Conservation (phyloP, 1,284 basidiomycete species). For the Ustanciosporium gigantosporum region DNA sequence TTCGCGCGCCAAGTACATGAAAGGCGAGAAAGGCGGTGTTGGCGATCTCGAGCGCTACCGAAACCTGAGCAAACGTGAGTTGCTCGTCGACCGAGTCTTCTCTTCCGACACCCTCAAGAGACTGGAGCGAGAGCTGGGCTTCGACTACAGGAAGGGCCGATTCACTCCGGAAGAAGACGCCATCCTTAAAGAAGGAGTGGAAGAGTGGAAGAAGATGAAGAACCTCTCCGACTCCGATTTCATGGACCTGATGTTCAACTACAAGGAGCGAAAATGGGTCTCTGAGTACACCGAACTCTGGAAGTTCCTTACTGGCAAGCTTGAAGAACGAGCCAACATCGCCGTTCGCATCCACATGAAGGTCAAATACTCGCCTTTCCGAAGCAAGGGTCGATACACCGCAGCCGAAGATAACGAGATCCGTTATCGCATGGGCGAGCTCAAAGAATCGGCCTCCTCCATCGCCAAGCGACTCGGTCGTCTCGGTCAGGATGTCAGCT, state of each 20-base stretch:
- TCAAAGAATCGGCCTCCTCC: conserved; percentile 18
- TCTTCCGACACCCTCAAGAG: conserved; percentile 35
- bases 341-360: conserved; percentile 33
- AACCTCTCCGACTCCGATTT: conserved; percentile 32
- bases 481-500: conserved; percentile 27
- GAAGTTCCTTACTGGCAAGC: conserved; percentile 33
- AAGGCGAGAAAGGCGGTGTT: background rate
- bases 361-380: conserved; percentile 35
- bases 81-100: conserved; percentile 42
- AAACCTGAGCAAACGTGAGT: conserved; percentile 15
- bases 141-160: conserved; percentile 33
- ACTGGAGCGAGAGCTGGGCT: conserved; percentile 37
- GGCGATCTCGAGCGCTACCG: background rate
- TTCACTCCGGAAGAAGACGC: conserved; percentile 35
- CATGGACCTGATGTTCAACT: conserved; percentile 41
- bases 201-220: conserved; percentile 32
- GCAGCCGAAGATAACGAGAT: conserved; percentile 34
- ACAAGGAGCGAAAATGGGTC: conserved; percentile 32
- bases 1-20: background rate
- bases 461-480: conserved; percentile 43
- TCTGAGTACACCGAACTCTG: conserved; percentile 39
- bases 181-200: conserved; percentile 32
- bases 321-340: conserved; percentile 34
- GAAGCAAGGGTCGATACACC: conserved; percentile 31
- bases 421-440: conserved; percentile 11